phyloP scores from a whole-genome alignment of 768 basidiomycete genomes.

The Lentinus tigrinus region DNA sequence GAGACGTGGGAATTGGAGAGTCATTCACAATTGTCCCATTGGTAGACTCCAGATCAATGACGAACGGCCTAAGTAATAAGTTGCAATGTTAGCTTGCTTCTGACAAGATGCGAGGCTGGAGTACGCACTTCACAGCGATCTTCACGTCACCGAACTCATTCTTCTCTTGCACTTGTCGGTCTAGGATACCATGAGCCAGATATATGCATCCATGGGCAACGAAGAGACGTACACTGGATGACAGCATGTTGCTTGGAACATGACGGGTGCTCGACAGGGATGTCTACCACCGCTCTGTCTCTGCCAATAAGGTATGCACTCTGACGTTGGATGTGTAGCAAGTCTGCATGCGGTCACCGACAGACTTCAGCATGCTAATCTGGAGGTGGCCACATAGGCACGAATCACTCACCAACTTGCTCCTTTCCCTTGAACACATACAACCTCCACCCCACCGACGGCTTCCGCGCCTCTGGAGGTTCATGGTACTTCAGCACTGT shows the following conservation, averaged over 20 bases:
- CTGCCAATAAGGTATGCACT: conserved; percentile 93
- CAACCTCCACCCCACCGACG: conserved; percentile 84
- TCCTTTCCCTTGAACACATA: conserved; percentile 98
- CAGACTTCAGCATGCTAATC: not conserved
- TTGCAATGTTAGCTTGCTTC: not conserved
- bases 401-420: conserved; percentile 70
- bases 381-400: not conserved
- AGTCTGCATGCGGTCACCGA: conserved; percentile 45
- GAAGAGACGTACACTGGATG: conserved; percentile 73
- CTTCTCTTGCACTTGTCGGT: conserved; percentile 81
- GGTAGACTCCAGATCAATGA: conserved; percentile 98
- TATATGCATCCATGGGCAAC: not conserved
- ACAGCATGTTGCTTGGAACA: conserved; percentile 98
- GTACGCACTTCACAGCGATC: conserved; percentile 76
- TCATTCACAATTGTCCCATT: conserved; percentile 94
- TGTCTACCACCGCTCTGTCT: conserved; percentile 82
- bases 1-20: conserved; percentile 75
- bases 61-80: conserved; percentile 68
- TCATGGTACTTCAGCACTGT: conserved; percentile 97
- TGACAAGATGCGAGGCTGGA: not conserved
- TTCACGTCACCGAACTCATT: conserved; percentile 84
- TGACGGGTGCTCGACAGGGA: conserved; percentile 92
- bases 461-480: conserved; percentile 96
- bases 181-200: conserved; percentile 34
- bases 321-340: conserved; percentile 90